phyloP scores from a whole-genome alignment of 2,329 filamentous ascomycete species.

The Chalara sp. region DNA sequence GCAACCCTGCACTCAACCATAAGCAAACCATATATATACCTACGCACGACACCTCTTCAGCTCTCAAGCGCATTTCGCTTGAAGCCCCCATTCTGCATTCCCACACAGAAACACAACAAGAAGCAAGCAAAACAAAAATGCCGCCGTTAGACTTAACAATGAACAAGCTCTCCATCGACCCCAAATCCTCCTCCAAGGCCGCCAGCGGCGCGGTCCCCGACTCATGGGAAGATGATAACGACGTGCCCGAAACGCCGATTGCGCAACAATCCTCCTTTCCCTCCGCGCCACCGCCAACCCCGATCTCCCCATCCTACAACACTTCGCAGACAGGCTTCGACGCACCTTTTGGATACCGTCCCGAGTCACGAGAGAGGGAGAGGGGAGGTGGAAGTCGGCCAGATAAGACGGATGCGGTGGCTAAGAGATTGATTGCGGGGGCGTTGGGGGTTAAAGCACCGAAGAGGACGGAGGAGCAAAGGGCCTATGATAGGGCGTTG shows the following conservation, averaged over 20 bases:
- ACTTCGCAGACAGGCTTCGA: constrained; percentile 10
- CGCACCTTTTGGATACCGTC: constrained; percentile 17
- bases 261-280: constrained; percentile 27
- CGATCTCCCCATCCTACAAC: constrained; percentile 46
- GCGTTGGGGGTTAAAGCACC: constrained; percentile 77
- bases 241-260: constrained; percentile 18
- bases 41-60: too few relatives aligned
- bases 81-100: background rate
- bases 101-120: background rate
- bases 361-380: constrained; percentile 6
- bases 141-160: constrained; percentile 18
- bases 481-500: constrained; percentile 74
- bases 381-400: constrained; percentile 42
- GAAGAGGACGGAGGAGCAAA: constrained; percentile 80
- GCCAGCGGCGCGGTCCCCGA: constrained; percentile 48
- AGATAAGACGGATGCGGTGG: constrained; percentile 91
- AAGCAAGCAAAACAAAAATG: constrained; percentile 8
- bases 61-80: too few relatives aligned
- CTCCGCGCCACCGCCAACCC: constrained; percentile 59
- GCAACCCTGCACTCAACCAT: too few relatives aligned
- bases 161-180: constrained; percentile 20
- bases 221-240: constrained; percentile 63
- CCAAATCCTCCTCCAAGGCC: constrained; percentile 24
- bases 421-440: constrained; percentile 81
- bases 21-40: too few relatives aligned